Evolutionary conservation across 1,284 basidiomycete species (phyloP), one percentile per base, ranked within the genome.

Genomic region (Neolentinus lepideus): DNA sequence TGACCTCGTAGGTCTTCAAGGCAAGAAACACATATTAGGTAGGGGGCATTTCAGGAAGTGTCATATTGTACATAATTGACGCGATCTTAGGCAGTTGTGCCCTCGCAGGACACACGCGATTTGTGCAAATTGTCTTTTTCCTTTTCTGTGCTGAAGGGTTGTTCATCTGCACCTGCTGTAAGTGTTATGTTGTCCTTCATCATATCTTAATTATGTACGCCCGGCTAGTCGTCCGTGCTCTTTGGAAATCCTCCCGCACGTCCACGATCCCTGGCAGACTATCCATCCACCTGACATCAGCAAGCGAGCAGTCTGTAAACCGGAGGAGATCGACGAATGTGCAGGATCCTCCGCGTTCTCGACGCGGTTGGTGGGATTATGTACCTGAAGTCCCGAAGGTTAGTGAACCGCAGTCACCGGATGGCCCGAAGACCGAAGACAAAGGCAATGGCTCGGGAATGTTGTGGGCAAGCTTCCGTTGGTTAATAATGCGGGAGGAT

Each of bases 161-260:
- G 11, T 84, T 85, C 61, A 75, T 85, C 25, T 81, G 76, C 61
- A 66, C 70, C 38, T 85, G 84, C 64, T 85, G 84, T 85, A 61
- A 64, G 83, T 74, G 36, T n/a, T 21, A 50, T 25, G 36, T 25
- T 38, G 2, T 14, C 36, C 19, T 51, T 51, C 22, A 27, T 55
- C 11, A 38, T 52, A 6, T 26, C 35, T 56, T 56, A 16, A 54
- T 50, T 16, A 51, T 33, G 47, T 48, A 59, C 56, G 8, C 50
- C 19, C 8, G 16, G 3, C 14, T 61, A 86, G 84, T 86, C 59
- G 54, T 82, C 14, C 79, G 75, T 63, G 81, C 82, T 3, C 77
- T 80, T 29, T 81, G 77, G 73, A 78, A 73, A 63, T 77, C 82
- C 8, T 76, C 75, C 27, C 70, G 74, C 12, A 75, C 77, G 2